Conservation (phyloP, 345 rosid genomes). For the Arabidopsis arenosa region DNA sequence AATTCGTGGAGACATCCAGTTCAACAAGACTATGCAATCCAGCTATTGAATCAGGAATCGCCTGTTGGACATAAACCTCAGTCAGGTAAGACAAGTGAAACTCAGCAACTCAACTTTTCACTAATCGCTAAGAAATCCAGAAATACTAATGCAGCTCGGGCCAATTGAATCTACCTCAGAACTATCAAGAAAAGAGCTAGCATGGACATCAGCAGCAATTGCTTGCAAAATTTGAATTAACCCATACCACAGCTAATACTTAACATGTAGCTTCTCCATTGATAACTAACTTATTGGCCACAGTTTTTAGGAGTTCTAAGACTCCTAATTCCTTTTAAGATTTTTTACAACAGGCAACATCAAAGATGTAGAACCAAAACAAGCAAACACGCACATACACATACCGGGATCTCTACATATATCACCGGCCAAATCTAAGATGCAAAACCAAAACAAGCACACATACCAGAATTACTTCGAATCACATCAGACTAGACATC, state of each 20-base stretch:
- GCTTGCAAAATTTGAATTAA: slow-evolving; percentile 16
- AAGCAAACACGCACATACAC: neutral
- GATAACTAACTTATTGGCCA: slow-evolving; percentile 22
- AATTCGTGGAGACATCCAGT: slow-evolving; percentile 75
- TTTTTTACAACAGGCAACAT: neutral
- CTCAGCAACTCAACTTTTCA: neutral
- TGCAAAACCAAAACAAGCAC: slow-evolving; percentile 14
- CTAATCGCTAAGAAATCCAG: neutral
- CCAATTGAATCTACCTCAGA: slow-evolving; percentile 10
- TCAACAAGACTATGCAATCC: slow-evolving; percentile 79
- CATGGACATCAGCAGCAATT: slow-evolving; percentile 18
- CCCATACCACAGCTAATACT: neutral
- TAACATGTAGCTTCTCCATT: neutral
- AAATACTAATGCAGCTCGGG: neutral
- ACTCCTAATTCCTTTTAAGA: neutral
- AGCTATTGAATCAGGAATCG: slow-evolving; percentile 89
- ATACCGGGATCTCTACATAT: neutral
- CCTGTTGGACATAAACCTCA: slow-evolving; percentile 51
- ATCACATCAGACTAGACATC: slow-evolving; percentile 23
- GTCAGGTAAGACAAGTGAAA: slow-evolving; percentile 19
- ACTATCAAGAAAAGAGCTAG: slow-evolving; percentile 21
- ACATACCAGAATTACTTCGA: neutral
- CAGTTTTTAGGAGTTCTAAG: slow-evolving; percentile 3
- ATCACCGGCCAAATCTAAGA: neutral
- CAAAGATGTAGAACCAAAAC: slow-evolving; percentile 18